Base-by-base conservation (phyloP, 805 yeast genomes). In the Lipomyces starkeyi region DNA sequence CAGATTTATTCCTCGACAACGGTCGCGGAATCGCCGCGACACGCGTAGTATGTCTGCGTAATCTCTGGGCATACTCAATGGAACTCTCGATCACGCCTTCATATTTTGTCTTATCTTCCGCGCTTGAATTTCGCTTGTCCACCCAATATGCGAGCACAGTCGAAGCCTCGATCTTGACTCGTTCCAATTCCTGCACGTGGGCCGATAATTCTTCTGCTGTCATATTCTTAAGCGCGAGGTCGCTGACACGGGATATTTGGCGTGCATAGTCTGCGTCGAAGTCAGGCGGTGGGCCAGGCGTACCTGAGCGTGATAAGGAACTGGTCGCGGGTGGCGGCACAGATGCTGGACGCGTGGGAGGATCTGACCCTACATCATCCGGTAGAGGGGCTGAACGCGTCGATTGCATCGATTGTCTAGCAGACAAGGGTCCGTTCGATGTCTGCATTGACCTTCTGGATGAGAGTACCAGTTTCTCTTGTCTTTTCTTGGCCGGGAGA, bases 61-160 rank as follows among this genome's bases (percentile, higher is more conserved):
- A 74, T 73, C 91, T 86, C 77, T 95, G 97, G 6, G 97, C 90
- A 76, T 93, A 93, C 7, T 97, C 98, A 17, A 93, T 91, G 73
- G 93, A 80, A 74, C 91, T 93, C 75, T 92, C 97, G 55, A 95
- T 93, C 72, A 95, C 97, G 2, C 89, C 84, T 73, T 94, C 97
- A 76, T 89, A 93, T 17, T 93, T 86, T 43, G 84, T 85, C 74
- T 91, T 90, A 76, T 93, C 96, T 56, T 82, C 84, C 65, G 80
- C 80, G 22, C 88, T 78, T 8, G 83, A 86, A 47, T 77, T 76
- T 59, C 84, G 80, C 67, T 84, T 81, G 68, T 83, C 77, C 60
- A 82, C 81, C 90, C 93, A 88, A 11, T 85, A 80, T 14, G 81
- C 76, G 14, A 85, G 74, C 43, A 82, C 74, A 9, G 69, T 75